Evolutionary conservation across 768 basidiomycete species (phyloP), one percentile per base, ranked within the genome.

Genomic region (Chlorophyllum brunneum): DNA sequence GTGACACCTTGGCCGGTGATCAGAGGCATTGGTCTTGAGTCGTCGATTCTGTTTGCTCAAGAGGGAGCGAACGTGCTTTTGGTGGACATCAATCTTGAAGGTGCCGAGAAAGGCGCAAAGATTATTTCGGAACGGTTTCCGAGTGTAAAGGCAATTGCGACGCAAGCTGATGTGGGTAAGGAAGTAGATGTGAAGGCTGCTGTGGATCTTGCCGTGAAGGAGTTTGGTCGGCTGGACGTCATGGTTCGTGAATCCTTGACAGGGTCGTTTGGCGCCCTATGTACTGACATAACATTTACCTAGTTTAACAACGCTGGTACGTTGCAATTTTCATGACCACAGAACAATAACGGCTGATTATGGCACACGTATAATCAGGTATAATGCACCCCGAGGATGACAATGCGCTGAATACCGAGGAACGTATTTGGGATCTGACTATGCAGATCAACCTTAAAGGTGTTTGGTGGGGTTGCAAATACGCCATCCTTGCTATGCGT

Each of bases 391-490:
- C 92, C 15, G 82, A 76, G 8, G 95, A 99, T 60, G 95, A 97
- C 64, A 86, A 93, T 64, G 97, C 95, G 10, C 74, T 98, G 63
- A 95, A 92, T 67, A 99, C 97, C 15, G 93, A 95, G 65, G 97
- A 99, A 70, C 81, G 78, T 45, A 92, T 98, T 69, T 99, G 97
- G 95, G 90, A 92, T 64, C 74, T 92, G 52, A 92, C 90, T 2
- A 90, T 90, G 86, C 80, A 86, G 57, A 84, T 98, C 74, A 98
- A 98, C 67, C 82, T 95, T 63, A 99, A 98, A 71, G 97, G 97
- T 46, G 97, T 98, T 54, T 98, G 95, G 97, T 99, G 88, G 86
- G 97, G 97, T 27, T 95, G 89, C 78, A 98, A 98, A 71, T 86
- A 98, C 63, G 97, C 95, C 4, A 95, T 99, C 64, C 75, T 86